phyloP scores from a whole-genome alignment of 2,329 filamentous ascomycete species.

The Colletotrichum salicis region DNA sequence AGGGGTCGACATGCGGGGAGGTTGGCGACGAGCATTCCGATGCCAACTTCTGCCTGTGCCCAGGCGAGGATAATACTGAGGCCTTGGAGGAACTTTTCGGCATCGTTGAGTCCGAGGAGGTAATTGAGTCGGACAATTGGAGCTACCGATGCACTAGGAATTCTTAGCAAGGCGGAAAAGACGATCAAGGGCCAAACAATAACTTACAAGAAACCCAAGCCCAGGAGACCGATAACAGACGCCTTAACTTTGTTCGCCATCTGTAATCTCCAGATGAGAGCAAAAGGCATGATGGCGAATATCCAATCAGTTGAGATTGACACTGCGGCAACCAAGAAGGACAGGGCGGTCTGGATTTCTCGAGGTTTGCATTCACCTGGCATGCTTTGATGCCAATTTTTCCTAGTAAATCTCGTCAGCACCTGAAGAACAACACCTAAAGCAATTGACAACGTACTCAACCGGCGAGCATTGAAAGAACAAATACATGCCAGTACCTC shows the following conservation, averaged over 20 bases:
- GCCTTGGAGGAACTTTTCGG: conserved; percentile 23
- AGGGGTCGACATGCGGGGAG: conserved; percentile 29
- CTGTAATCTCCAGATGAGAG: conserved; percentile 29
- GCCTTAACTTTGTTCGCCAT: conserved; percentile 24
- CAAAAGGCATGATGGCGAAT: conserved; percentile 26
- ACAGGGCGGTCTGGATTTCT: conserved; percentile 25
- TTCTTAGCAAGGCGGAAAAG: background rate
- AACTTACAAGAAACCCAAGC: conserved; percentile 29
- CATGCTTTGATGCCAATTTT: conserved; percentile 20
- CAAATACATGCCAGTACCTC: conserved; percentile 34
- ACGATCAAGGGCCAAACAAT: too few species aligned
- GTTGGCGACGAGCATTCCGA: conserved; percentile 31
- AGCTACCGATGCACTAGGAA: conserved; percentile 20
- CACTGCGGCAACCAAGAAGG: conserved; percentile 29
- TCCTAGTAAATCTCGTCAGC: background rate
- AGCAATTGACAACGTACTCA: conserved; percentile 1
- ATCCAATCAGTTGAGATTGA: conserved; percentile 33
- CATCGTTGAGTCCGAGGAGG: conserved; percentile 29
- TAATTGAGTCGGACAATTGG: conserved; percentile 32
- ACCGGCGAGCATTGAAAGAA: conserved; percentile 30
- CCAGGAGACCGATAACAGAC: conserved; percentile 26
- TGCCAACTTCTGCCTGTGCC: conserved; percentile 33
- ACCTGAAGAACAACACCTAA: too few species aligned
- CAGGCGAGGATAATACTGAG: conserved; percentile 26
- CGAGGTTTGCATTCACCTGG: conserved; percentile 17